phyloP scores from a whole-genome alignment of 1,139 yeast genomes.

The Hansenula anomala region DNA sequence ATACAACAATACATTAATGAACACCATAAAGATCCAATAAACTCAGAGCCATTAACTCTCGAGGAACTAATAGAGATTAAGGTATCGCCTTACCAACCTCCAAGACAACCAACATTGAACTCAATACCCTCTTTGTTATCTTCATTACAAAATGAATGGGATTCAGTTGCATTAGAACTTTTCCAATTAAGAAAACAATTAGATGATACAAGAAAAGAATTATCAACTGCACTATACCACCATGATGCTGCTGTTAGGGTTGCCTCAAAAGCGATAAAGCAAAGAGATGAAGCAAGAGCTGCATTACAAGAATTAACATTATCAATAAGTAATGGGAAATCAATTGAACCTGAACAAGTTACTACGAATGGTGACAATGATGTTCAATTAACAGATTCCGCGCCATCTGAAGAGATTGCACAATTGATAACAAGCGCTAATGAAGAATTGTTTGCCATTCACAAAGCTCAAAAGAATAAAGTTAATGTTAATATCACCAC shows the following conservation, averaged over 20 bases:
- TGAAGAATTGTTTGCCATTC: conserved; percentile 35
- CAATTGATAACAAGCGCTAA: conserved; percentile 33
- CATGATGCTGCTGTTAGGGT: conserved; percentile 91
- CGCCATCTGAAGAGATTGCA: conserved; percentile 14
- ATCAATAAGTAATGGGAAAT: conserved; percentile 18
- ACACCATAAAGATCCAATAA: conserved; percentile 72
- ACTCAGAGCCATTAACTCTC: conserved; percentile 50
- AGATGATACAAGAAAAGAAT: conserved; percentile 59
- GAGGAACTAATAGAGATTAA: conserved; percentile 57
- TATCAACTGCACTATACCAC: conserved; percentile 73
- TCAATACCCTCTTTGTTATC: conserved; percentile 78
- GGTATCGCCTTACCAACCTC: conserved; percentile 31
- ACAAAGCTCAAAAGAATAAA: conserved; percentile 37
- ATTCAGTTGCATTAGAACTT: conserved; percentile 76
- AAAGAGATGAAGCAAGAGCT: conserved; percentile 54
- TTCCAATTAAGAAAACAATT: conserved; percentile 74
- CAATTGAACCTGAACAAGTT: conserved; percentile 3
- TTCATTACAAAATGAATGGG: conserved; percentile 86
- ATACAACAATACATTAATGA: conserved; percentile 60
- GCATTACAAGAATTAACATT: conserved; percentile 20
- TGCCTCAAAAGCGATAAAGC: conserved; percentile 67
- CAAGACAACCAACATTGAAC: conserved; percentile 47
- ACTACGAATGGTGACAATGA: conserved; percentile 2
- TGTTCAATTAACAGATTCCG: conserved; percentile 3
- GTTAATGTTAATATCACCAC: conserved; percentile 20